These are phyloP conservation scores for Diospyros kaki DNA, from an alignment of 148 eudicot species.

Conservation along the genomic window DNA sequence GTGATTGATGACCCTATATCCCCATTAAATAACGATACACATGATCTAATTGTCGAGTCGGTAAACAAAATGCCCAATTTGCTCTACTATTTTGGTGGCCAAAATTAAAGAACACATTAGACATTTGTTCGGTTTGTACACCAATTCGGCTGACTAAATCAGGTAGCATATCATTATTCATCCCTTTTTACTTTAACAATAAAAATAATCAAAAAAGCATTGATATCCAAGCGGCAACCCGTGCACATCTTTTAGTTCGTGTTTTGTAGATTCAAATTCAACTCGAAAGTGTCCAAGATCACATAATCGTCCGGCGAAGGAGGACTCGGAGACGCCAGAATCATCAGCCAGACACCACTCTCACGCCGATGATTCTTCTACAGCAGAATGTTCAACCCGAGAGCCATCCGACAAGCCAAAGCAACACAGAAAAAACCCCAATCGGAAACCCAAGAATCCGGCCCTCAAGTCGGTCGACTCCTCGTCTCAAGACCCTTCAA, in stretches of 20 bases:
- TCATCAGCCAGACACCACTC: slow-evolving; percentile 21
- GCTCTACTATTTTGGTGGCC: too few species aligned
- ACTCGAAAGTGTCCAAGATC: slow-evolving; percentile 1
- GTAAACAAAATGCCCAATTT: too few species aligned
- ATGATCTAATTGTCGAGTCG: too few species aligned
- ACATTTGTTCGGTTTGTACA: too few species aligned
- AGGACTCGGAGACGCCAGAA: slow-evolving; percentile 17
- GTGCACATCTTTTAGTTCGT: neutral
- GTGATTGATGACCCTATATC: too few species aligned
- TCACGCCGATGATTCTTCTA: neutral
- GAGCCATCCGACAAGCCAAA: slow-evolving; percentile 32
- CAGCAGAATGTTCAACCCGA: slow-evolving; percentile 26
- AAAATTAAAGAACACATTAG: too few species aligned
- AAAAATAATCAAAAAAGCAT: too few species aligned
- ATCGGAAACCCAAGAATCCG: slow-evolving; percentile 10
- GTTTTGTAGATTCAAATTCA: slow-evolving; percentile 9
- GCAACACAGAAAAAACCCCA: slow-evolving; percentile 32
- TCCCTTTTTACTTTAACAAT: too few species aligned
- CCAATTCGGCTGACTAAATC: too few species aligned
- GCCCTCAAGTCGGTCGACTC: neutral
- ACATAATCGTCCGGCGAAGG: neutral
- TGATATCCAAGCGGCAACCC: too few species aligned
- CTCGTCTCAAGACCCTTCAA: slow-evolving; percentile 25
- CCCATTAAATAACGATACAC: too few species aligned
- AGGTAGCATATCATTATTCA: too few species aligned